These are phyloP conservation scores for Pseudoneurospora amorphoporcata DNA, from an alignment of 495 filamentous ascomycete genomes.

Conservation along the genomic window DNA sequence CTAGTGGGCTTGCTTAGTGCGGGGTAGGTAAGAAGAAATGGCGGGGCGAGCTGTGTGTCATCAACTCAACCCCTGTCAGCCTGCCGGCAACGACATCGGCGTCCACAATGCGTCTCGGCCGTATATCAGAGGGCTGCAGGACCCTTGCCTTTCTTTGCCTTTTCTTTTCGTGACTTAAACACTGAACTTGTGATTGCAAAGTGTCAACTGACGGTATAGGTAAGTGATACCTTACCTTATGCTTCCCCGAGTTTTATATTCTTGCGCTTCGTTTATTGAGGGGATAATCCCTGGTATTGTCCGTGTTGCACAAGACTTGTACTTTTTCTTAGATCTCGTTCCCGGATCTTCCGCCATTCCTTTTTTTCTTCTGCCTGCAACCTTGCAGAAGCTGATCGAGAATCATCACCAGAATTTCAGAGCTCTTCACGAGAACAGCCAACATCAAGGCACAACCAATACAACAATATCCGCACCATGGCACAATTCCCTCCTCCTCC, in stretches of 20 bases:
- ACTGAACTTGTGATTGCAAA: neutral
- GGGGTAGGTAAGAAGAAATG: neutral
- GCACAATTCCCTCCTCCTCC: slow-evolving; percentile 70
- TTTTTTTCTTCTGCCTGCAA: neutral
- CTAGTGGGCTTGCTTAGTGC: neutral
- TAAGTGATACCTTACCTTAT: neutral
- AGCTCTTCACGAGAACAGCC: neutral
- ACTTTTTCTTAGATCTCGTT: neutral
- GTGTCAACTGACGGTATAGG: neutral
- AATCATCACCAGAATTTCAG: neutral
- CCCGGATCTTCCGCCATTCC: neutral
- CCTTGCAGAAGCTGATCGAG: neutral
- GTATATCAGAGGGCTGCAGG: neutral
- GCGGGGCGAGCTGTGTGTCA: neutral
- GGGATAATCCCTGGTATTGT: neutral
- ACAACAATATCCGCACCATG: slow-evolving; percentile 16
- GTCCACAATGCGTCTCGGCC: neutral
- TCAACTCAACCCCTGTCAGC: neutral
- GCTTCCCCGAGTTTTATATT: neutral
- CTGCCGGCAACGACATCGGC: neutral
- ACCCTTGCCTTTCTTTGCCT: neutral
- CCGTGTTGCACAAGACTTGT: neutral
- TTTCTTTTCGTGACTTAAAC: neutral
- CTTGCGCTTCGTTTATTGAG: neutral
- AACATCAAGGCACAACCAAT: neutral